These are phyloP conservation scores for Ziziphus jujuba DNA, from an alignment of 306 rosid genomes.

Conservation along the genomic window DNA sequence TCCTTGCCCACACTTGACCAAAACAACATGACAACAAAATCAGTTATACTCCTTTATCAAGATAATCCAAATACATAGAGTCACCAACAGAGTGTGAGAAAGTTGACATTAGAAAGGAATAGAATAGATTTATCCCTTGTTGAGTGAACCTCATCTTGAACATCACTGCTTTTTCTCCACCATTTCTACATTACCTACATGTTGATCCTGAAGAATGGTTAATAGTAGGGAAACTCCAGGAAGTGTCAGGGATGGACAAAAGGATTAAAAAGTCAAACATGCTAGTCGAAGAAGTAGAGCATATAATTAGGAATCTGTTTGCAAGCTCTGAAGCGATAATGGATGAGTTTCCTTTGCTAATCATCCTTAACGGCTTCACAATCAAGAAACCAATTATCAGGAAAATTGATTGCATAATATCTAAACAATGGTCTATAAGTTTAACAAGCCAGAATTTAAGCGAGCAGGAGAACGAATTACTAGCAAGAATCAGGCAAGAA, in stretches of 20 bases:
- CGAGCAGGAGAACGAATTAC: constrained; percentile 6
- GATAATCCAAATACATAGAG: constrained; percentile 29
- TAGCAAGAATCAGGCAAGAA: constrained; percentile 2
- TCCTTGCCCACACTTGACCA: constrained; percentile 88
- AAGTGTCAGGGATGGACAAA: constrained; percentile 18
- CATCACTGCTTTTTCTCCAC: constrained; percentile 60
- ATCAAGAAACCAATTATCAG: constrained; percentile 15
- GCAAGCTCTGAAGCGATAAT: constrained; percentile 6
- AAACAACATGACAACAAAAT: constrained; percentile 35
- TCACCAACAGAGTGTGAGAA: constrained; percentile 25
- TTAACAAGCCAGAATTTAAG: neutral
- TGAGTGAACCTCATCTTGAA: constrained; percentile 69
- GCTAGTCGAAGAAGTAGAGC: constrained; percentile 24
- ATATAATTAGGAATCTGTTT: neutral
- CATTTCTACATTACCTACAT: constrained; percentile 71
- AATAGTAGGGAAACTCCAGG: constrained; percentile 36
- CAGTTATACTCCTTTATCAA: constrained; percentile 22
- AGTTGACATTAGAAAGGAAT: constrained; percentile 34
- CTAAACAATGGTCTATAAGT: neutral
- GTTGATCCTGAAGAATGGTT: constrained; percentile 54
- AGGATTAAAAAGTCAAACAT: constrained; percentile 9
- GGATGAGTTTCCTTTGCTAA: constrained; percentile 4
- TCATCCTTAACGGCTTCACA: constrained; percentile 3
- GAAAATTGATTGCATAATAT: neutral
- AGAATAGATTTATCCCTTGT: constrained; percentile 50